Evolutionary conservation across 1,284 basidiomycete genomes (phyloP).

Genomic region (Uromyces viciae-fabae): DNA sequence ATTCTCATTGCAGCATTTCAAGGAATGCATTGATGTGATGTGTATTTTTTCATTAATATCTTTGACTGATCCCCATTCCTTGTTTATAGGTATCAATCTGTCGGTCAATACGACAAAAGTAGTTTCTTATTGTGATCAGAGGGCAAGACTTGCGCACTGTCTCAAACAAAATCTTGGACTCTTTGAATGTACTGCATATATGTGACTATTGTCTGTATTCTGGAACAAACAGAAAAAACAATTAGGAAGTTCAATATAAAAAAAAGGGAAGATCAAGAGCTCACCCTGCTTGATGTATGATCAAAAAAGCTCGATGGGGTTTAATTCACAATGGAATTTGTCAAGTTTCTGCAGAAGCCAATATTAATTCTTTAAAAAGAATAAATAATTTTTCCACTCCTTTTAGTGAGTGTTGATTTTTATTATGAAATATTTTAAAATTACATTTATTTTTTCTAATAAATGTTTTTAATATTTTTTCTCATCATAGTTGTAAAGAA

Average conservation of each 20-base stretch:
- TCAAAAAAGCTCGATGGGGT: not conserved
- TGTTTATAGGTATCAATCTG: not conserved
- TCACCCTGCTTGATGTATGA: not conserved
- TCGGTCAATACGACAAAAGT: not conserved
- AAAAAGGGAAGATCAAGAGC: not conserved
- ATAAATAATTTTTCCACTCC: too few relatives aligned
- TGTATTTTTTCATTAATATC: not conserved
- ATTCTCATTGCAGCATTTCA: not conserved
- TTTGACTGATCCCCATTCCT: not conserved
- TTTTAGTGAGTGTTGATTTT: too few relatives aligned
- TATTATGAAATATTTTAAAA: too few relatives aligned
- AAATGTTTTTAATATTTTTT: too few relatives aligned
- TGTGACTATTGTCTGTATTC: not conserved
- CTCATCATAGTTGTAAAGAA: too few relatives aligned
- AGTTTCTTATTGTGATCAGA: not conserved
- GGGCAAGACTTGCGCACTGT: not conserved
- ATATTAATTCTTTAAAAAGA: too few relatives aligned
- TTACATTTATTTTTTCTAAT: too few relatives aligned
- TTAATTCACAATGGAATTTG: not conserved
- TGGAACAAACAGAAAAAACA: not conserved
- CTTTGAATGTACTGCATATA: not conserved
- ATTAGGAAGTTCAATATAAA: not conserved
- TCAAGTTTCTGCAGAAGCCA: too few relatives aligned
- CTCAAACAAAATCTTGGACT: not conserved
- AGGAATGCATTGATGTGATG: not conserved